Percentiles rank a stretch among this genome's conserved stretches.
phyloP scores from a whole-genome alignment of 1,284 basidiomycete species.

The Mycena sp. region DNA sequence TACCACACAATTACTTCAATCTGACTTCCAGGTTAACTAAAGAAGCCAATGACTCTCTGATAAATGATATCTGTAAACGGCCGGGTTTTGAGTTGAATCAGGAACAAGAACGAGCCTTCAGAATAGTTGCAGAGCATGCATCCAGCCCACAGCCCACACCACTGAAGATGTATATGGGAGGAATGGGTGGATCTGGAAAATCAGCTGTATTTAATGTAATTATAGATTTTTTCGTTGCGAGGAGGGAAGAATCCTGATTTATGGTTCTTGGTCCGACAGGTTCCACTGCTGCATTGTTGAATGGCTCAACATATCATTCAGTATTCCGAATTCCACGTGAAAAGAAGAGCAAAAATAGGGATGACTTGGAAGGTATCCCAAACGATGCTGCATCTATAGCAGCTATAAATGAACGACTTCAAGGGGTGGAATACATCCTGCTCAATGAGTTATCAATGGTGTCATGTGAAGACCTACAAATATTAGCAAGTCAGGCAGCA shows the following conservation, averaged over 20 bases:
- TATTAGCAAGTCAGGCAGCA: constrained; percentile 22
- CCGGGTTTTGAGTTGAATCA: neutral
- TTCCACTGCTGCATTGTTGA: constrained; percentile 45
- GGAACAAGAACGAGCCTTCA: constrained; percentile 47
- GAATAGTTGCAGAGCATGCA: constrained; percentile 45
- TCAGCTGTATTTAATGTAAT: constrained; percentile 44
- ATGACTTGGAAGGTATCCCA: neutral
- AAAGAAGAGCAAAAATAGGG: neutral
- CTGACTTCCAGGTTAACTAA: neutral
- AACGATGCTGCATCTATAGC: neutral
- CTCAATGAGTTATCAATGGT: constrained; percentile 41
- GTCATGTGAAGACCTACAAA: constrained; percentile 31
- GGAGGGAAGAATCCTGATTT: no score
- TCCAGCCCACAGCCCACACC: no score
- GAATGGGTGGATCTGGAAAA: constrained; percentile 50
- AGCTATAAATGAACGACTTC: constrained; percentile 17
- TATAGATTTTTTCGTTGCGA: constrained; percentile 36
- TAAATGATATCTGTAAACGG: neutral
- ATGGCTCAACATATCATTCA: constrained; percentile 50
- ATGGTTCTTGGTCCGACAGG: constrained; percentile 53
- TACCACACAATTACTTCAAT: neutral
- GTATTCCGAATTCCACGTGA: constrained; percentile 39
- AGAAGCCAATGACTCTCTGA: neutral
- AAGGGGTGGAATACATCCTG: constrained; percentile 35
- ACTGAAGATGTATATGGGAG: constrained; percentile 47